Evolutionary conservation across 2,329 filamentous ascomycete species (phyloP), one percentile per base, ranked within the genome.

Genomic region (Colletotrichum destructivum): DNA sequence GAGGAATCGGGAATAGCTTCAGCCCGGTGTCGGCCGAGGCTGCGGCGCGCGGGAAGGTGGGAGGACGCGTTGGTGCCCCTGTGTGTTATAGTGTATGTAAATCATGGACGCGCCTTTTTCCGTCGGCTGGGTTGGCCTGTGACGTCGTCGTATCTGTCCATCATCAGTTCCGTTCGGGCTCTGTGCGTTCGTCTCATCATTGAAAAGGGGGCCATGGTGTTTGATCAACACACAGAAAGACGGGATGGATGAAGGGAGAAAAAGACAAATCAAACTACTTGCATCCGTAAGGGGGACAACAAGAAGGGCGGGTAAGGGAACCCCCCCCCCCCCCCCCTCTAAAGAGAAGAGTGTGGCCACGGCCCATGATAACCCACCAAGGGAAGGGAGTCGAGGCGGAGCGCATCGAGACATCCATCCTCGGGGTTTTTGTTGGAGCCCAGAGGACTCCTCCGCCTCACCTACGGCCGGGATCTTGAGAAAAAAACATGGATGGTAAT

Each of bases 1-100:
- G 52, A 40, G 51, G 12, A 31, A 16, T 42, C 49, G 65, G 65
- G 65, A 71, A 71, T 69, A 71, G 65, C 69, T 59, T 71, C 69
- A 63, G 52, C 35, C 18, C 15, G n/a, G 60, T 21, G 21, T 40
- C 15, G 2, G 16, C 7, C n/a, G 26, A 35, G 2, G 47, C 8
- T 62, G 35, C n/a, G 31, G 11, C 21, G 16, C 15, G 57, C 31
- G 31, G 26, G 69, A 47, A 71, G 68, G 62, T 71, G 55, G 35
- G 64, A 38, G 15, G 46, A 42, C 31, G 40, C n/a, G 59, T 40
- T 31, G n/a, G 3, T 26, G 26, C 4, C 26, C 26, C 26, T 26
- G 26, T 26, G 26, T 26, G 26, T 4, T 26, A 4, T 26, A 26
- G 26, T 26, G 26, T 8, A 8, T 2, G 31, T 31, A 31, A 7